Base-by-base conservation (phyloP, 2,329 filamentous ascomycete species). In the Arthrobotrys sphaeroides region DNA sequence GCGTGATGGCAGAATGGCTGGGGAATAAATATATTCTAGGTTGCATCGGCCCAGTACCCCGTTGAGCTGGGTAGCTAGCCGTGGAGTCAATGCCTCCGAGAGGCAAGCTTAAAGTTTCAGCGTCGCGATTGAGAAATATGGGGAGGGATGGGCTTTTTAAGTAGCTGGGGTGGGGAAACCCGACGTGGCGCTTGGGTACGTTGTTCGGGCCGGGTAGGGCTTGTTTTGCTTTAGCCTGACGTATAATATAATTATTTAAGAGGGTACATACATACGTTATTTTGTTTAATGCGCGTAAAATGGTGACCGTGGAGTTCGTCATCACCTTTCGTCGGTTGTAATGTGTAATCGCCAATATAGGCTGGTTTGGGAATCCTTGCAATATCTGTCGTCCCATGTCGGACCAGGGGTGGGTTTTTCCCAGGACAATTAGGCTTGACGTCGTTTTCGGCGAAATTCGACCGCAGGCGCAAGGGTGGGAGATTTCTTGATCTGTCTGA, bases 31-130 rank as follows among this genome's bases (percentile, higher is more conserved):
- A 66, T 20, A 51, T 51, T 24, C 53, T 24, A 55, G 69, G 69
- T 42, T 68, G 33, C 45, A 40, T 45, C 69, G 61, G 69, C 55
- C 43, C 61, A 74, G 6, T 26, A 64, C 53, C n/a, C 60, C 61
- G 51, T 31, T 38, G 2, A 57, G 33, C 40, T 55, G 18, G 5
- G 18, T 12, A 53, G 43, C 22, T 5, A 38, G 16, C 16, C n/a
- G 49, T 73, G 69, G 69, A 73, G 53, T 18, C 69, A 73, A 43
- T 73, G 60, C 51, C 69, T 73, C 69, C 69, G 69, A 73, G 16
- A 28, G 16, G n/a, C 61, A 66, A 33, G 64, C 64, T 59, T 49
- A 31, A 59, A n/a, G n/a, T 26, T 28, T 20, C n/a, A 53, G 13
- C 36, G 22, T 64, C 33, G 26, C 47, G 33, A 53, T 47, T 55